phyloP scores from a whole-genome alignment of 2,329 filamentous ascomycete species.

The Pyricularia sp. region DNA sequence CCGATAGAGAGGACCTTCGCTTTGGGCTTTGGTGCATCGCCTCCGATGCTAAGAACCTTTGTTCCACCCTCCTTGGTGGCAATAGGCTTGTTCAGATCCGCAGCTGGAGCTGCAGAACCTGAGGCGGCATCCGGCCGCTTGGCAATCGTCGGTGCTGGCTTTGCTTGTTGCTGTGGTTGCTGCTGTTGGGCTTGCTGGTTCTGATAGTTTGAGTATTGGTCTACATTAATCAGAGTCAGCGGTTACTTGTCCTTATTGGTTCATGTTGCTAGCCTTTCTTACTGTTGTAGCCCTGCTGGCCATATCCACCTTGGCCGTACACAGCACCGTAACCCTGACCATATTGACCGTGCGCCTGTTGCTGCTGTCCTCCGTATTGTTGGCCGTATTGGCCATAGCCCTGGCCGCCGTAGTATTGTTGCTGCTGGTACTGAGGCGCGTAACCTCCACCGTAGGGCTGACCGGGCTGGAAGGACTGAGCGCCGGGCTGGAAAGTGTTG shows the following conservation, averaged over 20 bases:
- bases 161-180: constrained; percentile 23
- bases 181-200: constrained; percentile 27
- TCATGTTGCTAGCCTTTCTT: constrained; percentile 11
- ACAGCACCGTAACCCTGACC: constrained; percentile 23
- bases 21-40: constrained; percentile 36
- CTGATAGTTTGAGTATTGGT: constrained; percentile 37
- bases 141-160: constrained; percentile 46
- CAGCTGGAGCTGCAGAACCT: constrained; percentile 28
- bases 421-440: constrained; percentile 39
- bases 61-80: constrained; percentile 41
- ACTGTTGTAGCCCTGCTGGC: constrained; percentile 34
- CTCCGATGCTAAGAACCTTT: constrained; percentile 52
- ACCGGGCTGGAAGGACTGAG: constrained; percentile 4
- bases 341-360: constrained; percentile 34
- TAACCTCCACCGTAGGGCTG: constrained; percentile 52
- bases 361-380: constrained; percentile 31
- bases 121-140: constrained; percentile 43
- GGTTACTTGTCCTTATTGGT: neutral
- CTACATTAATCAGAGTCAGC: constrained; percentile 13
- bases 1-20: constrained; percentile 69
- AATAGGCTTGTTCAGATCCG: constrained; percentile 35
- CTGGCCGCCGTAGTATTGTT: constrained; percentile 29
- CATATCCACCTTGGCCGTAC: constrained; percentile 28
- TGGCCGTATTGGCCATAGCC: constrained; percentile 36
- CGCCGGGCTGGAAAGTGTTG: constrained; percentile 40